These are phyloP conservation scores for Fusarium dlaminii DNA, from an alignment of 2,329 filamentous ascomycete species.

Conservation along the genomic window DNA sequence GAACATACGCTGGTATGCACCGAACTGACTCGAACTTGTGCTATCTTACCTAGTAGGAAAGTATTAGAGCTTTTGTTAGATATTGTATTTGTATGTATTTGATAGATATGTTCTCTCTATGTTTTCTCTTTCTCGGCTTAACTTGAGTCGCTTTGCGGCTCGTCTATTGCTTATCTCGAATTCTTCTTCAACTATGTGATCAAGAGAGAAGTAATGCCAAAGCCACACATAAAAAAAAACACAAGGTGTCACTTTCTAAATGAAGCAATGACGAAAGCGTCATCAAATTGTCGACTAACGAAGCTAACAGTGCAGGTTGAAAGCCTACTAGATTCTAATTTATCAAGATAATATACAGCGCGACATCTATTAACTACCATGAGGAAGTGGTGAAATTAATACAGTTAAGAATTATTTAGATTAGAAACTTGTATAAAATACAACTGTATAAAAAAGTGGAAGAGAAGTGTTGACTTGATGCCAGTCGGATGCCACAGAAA, in stretches of 20 bases:
- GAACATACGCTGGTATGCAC: not conserved
- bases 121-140: not conserved
- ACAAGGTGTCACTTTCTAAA: too few species aligned
- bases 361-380: not conserved
- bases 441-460: too few species aligned
- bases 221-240: too few species aligned
- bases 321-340: too few species aligned
- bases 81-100: not conserved
- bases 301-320: too few species aligned
- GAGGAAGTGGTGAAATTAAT: not conserved
- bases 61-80: too few species aligned
- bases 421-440: not conserved
- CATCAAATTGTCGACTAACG: too few species aligned
- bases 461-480: not conserved
- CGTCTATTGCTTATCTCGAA: accelerated
- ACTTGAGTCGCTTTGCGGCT: not conserved
- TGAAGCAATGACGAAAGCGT: too few species aligned
- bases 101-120: not conserved
- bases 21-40: not conserved
- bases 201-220: too few species aligned
- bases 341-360: not conserved
- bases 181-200: too few species aligned
- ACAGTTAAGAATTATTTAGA: not conserved
- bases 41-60: not conserved
- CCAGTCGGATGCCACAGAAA: accelerated